phyloP scores from a whole-genome alignment of 805 yeast species.

The Teunomyces panamensis region DNA sequence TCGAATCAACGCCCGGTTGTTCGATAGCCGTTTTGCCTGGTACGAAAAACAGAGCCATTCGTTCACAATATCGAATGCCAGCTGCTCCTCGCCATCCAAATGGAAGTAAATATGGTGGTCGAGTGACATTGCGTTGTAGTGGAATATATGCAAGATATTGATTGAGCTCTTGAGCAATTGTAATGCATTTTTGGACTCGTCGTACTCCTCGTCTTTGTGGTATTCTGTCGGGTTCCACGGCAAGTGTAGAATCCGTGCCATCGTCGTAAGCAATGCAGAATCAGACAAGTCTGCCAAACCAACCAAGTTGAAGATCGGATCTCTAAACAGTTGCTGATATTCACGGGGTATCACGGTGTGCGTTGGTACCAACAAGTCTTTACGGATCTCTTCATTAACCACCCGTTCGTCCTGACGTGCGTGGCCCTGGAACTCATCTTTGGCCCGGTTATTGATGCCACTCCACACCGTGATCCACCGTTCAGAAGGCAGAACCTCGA shows the following conservation, averaged over 20 bases:
- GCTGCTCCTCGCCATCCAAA: constrained; percentile 14
- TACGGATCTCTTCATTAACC: background rate
- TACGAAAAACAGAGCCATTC: constrained; percentile 39
- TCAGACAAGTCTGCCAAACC: constrained; percentile 40
- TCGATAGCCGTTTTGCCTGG: constrained; percentile 33
- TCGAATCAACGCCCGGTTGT: constrained; percentile 35
- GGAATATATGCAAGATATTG: constrained; percentile 35
- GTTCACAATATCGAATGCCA: constrained; percentile 26
- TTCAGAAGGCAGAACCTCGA: constrained; percentile 26
- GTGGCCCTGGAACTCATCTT: constrained; percentile 8
- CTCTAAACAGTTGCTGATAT: constrained; percentile 17
- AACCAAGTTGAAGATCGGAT: constrained; percentile 28
- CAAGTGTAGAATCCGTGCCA: constrained; percentile 39
- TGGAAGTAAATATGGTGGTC: constrained; percentile 46
- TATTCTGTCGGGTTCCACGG: constrained; percentile 42
- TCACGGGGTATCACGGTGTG: constrained; percentile 11
- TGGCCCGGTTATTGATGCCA: constrained; percentile 24
- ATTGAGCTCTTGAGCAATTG: constrained; percentile 28
- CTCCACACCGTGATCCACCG: constrained; percentile 42
- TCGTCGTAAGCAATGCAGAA: constrained; percentile 38
- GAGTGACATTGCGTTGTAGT: constrained; percentile 44
- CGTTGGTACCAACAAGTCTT: background rate
- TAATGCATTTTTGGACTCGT: constrained; percentile 29
- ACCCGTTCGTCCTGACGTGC: background rate
- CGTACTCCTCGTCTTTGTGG: constrained; percentile 28